Evolutionary conservation across 1,284 basidiomycete species (phyloP), one percentile per base, ranked within the genome.

Genomic region (Psilocybe mexicana): DNA sequence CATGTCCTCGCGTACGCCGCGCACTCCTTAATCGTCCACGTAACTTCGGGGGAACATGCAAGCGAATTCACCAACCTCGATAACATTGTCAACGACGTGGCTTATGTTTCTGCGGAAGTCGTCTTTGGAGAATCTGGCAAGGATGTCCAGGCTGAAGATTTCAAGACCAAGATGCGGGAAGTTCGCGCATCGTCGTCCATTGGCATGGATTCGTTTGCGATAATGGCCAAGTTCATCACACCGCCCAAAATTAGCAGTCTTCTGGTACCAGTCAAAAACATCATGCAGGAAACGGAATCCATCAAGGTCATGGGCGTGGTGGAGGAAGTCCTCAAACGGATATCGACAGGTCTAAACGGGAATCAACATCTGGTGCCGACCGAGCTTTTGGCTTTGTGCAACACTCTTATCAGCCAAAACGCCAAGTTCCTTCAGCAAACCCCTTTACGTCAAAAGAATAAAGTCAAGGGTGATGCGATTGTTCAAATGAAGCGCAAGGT

Each of bases 51-150:
- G 1, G 85, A 88, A 2, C 77, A 85, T 55, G 73, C 76, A 2
- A 61, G 70, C 58, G 53, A 67, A 0, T 92, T 94, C 67, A 71
- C 76, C 48, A 81, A 80, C 43, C 80, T 98, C 0, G 94, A 97
- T 65, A 81, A 83, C 18, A 90, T 90, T 60, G 88, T 96, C 46
- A 81, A 82, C 38, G 89, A 93, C 63, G 79, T 93, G 1, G 88
- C 91, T 0, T 84, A 92, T 66, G 78, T 98, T 36, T 88, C 94
- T 1, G 87, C 92, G 0, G 96, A 98, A 68, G 96, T 98, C 57
- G 84, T 98, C 54, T 98, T 98, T 69, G 96, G 96, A 12, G 88
- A 94, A 67, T 96, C 94, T 0, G 93, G 92, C 8, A 93, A 94
- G 70, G 94, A 98, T 68, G 90, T 93, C 0, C 86, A 89, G 52